Base-by-base conservation (phyloP, 345 rosid genomes). In the Ceriops decandra region DNA sequence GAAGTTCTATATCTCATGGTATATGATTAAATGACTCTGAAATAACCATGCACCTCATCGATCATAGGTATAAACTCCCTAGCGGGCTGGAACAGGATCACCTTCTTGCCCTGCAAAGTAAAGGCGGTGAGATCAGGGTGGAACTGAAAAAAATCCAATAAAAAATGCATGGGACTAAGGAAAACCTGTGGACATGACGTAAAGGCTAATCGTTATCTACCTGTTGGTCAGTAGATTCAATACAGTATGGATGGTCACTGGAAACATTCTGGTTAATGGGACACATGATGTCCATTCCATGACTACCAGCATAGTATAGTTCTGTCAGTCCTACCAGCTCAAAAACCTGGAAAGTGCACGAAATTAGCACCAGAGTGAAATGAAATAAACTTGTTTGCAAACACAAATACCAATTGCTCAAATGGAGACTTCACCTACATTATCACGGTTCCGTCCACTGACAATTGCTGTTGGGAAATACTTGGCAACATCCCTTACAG, bases 281-380 rank as follows among this genome's bases (percentile, higher is more conserved):
- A 24, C 89, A 87, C 87, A 86, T 83, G 15, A 95, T 92, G 85
- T 95, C 99, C 99, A 95, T 95, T 52, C 98, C 99, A 76, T 95
- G 99, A 74, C 99, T 90, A 75, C 99, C 99, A n/a, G 98, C 99
- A 79, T 95, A 95, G 68, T 81, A 85, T 49, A 92, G 96, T 76
- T 95, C 98, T 58, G 87, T 90, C 83, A 95, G 85, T 83, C 93
- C 92, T 78, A 92, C 91, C 84, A 95, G 79, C 66, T 87, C 77
- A 71, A 75, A 90, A 16, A 90, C 99, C 98, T 93, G 86, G 7
- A 63, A 65, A 38, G 7, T n/a, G 56, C 57, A 62, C n/a, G 32
- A 27, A 33, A 49, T 71, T 30, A 76, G 64, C 9, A 52, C 49
- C 60, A 22, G 30, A 54, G 56, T 17, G 51, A 38, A 42, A 17